Conservation (phyloP, 2,329 filamentous ascomycete species). For the Hyphodiscus sp. region DNA sequence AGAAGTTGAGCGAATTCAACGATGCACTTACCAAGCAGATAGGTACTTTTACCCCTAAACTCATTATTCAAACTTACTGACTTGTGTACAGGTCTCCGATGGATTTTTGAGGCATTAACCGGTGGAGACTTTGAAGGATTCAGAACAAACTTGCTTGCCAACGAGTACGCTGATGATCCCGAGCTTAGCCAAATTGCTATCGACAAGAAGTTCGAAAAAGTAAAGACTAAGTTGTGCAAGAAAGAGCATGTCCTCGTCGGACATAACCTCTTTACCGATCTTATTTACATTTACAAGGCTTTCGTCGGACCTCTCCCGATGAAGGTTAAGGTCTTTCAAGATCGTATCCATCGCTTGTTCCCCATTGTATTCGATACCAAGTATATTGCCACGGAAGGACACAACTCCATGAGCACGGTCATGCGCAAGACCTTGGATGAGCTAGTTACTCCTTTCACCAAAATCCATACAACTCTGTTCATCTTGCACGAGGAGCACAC, state of each 20-base stretch:
- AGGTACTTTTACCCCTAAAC: conserved; percentile 19
- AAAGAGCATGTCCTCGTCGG: conserved; percentile 44
- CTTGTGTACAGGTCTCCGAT: conserved; percentile 21
- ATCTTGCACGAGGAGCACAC: conserved; percentile 31
- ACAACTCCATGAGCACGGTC: conserved; percentile 32
- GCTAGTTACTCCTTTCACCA: conserved; percentile 37
- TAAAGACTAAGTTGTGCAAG: conserved; percentile 23
- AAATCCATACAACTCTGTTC: conserved; percentile 37
- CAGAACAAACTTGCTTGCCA: conserved; percentile 33
- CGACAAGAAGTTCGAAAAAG: conserved; percentile 31
- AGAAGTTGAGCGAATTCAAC: conserved; percentile 9
- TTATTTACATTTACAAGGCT: conserved; percentile 56
- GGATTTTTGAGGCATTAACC: conserved; percentile 28
- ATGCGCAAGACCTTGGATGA: conserved; percentile 39
- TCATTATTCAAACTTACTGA: conserved; percentile 31
- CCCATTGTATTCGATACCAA: conserved; percentile 53
- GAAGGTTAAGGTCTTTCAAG: conserved; percentile 46
- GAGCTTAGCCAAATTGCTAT: conserved; percentile 29
- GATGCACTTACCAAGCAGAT: conserved; percentile 19
- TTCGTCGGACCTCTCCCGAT: conserved; percentile 54
- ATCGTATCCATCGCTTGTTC: conserved; percentile 41
- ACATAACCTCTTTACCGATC: conserved; percentile 59
- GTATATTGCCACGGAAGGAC: conserved; percentile 41
- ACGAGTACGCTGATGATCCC: conserved; percentile 31
- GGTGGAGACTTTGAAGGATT: conserved; percentile 26